Conservation (phyloP, 768 basidiomycete species). For the Hemileccinum rubropunctum region DNA sequence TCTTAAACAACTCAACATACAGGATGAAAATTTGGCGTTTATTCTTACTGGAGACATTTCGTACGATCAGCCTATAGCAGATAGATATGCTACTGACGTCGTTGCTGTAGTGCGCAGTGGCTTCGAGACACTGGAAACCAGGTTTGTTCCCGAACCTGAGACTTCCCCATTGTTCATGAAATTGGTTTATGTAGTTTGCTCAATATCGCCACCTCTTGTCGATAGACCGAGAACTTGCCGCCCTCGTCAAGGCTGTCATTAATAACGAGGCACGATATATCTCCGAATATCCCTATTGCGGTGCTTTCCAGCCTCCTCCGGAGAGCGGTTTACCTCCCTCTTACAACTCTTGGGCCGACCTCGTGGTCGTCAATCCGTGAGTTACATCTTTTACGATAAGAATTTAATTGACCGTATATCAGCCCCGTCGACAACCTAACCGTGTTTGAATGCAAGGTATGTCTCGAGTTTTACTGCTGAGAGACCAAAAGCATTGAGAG, state of each 20-base stretch:
- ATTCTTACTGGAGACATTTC: constrained; percentile 82
- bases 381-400: constrained; percentile 20
- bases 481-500: not conserved
- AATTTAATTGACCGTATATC: not conserved
- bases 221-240: constrained; percentile 55
- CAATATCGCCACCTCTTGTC: constrained; percentile 62
- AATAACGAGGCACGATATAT: constrained; percentile 78
- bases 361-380: constrained; percentile 73
- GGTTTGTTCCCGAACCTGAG: constrained; percentile 33
- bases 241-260: constrained; percentile 75
- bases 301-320: constrained; percentile 77
- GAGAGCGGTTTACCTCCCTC: constrained; percentile 66
- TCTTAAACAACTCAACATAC: constrained; percentile 6
- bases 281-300: constrained; percentile 72
- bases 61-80: constrained; percentile 39
- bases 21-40: constrained; percentile 72
- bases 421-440: constrained; percentile 68
- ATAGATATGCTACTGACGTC: constrained; percentile 4
- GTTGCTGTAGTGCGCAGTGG: constrained; percentile 66
- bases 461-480: not conserved
- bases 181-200: constrained; percentile 49
- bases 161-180: not conserved
- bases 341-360: constrained; percentile 66
- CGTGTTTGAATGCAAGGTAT: constrained; percentile 82
- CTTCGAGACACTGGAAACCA: constrained; percentile 81